phyloP scores from a whole-genome alignment of 2,329 filamentous ascomycete genomes.

The Capronia americana region DNA sequence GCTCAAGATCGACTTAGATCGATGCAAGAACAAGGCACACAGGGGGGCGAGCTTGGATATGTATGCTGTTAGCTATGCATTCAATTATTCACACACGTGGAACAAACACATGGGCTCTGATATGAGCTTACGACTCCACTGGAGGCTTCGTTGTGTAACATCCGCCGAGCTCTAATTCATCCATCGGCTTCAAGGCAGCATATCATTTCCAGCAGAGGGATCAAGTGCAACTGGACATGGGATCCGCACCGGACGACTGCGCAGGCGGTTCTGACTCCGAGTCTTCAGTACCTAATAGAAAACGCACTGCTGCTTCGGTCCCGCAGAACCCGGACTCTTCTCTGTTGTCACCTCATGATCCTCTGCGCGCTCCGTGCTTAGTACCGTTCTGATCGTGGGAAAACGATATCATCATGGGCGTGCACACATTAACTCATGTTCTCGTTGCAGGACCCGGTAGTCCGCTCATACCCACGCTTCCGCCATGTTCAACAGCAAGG shows the following conservation, averaged over 20 bases:
- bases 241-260: no score
- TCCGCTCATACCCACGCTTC: not conserved
- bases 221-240: not conserved
- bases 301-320: not conserved
- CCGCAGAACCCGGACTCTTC: not conserved
- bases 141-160: not conserved
- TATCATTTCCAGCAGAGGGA: not conserved
- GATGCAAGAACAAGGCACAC: not conserved
- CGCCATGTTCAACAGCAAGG: not conserved
- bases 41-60: conserved; percentile 19
- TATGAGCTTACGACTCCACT: not conserved
- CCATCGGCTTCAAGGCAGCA: not conserved
- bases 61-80: conserved; percentile 18
- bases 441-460: not conserved
- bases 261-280: not conserved
- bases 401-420: not conserved
- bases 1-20: not conserved
- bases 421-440: not conserved
- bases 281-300: not conserved
- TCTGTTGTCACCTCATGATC: not conserved
- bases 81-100: not conserved
- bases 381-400: not conserved
- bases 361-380: not conserved
- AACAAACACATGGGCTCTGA: not conserved
- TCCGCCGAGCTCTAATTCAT: not conserved